A percentile compares a stretch with the other conserved stretches of the same genome.
These are phyloP conservation scores for Zygoascus bituminiphila DNA, from an alignment of 805 yeast genomes.

Conservation along the genomic window DNA sequence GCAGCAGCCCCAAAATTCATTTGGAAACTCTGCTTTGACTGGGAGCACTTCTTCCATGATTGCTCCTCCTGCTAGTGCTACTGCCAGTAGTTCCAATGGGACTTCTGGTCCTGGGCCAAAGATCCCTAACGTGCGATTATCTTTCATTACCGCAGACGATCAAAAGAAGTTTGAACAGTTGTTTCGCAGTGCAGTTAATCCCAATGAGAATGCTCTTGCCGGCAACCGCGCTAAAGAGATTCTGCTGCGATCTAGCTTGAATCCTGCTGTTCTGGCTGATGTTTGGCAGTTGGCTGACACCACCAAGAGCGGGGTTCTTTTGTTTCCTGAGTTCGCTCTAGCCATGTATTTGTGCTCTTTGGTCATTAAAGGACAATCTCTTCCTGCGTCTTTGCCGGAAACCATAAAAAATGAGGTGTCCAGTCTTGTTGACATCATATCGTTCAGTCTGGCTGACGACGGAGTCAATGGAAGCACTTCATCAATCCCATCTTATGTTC, in stretches of 20 bases:
- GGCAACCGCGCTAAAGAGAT: slow-evolving; percentile 68
- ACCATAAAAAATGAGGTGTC: slow-evolving; percentile 75
- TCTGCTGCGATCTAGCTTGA: slow-evolving; percentile 68
- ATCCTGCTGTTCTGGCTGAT: slow-evolving; percentile 67
- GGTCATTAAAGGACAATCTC: slow-evolving; percentile 65
- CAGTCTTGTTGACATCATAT: slow-evolving; percentile 83
- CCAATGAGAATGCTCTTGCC: slow-evolving; percentile 49
- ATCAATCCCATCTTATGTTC: slow-evolving; percentile 21
- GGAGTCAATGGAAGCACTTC: slow-evolving; percentile 2
- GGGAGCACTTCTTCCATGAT: neutral
- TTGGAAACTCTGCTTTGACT: neutral
- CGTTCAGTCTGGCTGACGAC: slow-evolving; percentile 62
- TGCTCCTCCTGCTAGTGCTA: neutral
- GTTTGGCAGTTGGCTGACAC: slow-evolving; percentile 93
- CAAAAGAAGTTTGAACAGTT: slow-evolving; percentile 81
- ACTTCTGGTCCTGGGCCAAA: neutral
- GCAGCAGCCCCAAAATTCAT: too few relatives aligned
- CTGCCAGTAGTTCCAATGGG: slow-evolving; percentile 3
- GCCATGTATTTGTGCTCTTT: slow-evolving; percentile 81
- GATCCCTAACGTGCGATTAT: slow-evolving; percentile 47
- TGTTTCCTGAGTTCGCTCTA: slow-evolving; percentile 91
- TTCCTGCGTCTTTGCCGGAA: slow-evolving; percentile 66
- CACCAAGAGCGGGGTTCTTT: slow-evolving; percentile 69
- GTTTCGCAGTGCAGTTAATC: slow-evolving; percentile 63
- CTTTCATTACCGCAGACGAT: slow-evolving; percentile 78